Base-by-base conservation (phyloP, 495 filamentous ascomycete genomes). In the Podospora didyma region DNA sequence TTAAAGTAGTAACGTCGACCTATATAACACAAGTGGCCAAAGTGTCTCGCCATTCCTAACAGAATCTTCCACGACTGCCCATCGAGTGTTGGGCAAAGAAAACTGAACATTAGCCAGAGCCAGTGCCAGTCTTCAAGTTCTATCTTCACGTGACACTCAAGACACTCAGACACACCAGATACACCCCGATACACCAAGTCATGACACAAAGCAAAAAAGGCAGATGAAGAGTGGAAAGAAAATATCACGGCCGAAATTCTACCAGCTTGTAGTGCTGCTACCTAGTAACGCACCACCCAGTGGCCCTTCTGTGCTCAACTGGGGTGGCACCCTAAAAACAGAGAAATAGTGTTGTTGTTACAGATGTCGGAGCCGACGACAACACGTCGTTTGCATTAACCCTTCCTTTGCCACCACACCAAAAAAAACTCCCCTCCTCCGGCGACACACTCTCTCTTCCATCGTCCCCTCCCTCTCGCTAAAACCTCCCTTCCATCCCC, bases 301-400 rank as follows among this genome's bases (percentile, higher is more conserved):
- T 16, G 14, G 46, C 12, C 46, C 46, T 21, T 22, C n/a, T n/a
- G n/a, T 48, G 46, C 21, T 26, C 46, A 17, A 19, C 21, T n/a
- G n/a, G n/a, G n/a, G 21, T 7, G 20, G 46, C 22, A 21, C 50
- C 50, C 37, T n/a, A 17, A 47, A 16, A 20, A 26, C 21, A 11
- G 7, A 46, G 42, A 48, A n/a, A 49, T 21, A 39, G 28, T 56
- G 53, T 56, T 56, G 53, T n/a, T n/a, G n/a, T n/a, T 56, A 56
- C 53, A 56, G 23, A 35, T 49, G 53, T 49, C 53, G 53, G 47
- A 56, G 53, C 44, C 53, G 41, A n/a, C 46, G 22, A 17, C 14
- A 35, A 20, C n/a, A n/a, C n/a, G n/a, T n/a, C n/a, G n/a, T n/a
- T n/a, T 21, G 46, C 31, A 39, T 16, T 41, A 19, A n/a, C 51